Conservation (phyloP, 2,329 filamentous ascomycete species). For the Allantophomopsis cytisporea region DNA sequence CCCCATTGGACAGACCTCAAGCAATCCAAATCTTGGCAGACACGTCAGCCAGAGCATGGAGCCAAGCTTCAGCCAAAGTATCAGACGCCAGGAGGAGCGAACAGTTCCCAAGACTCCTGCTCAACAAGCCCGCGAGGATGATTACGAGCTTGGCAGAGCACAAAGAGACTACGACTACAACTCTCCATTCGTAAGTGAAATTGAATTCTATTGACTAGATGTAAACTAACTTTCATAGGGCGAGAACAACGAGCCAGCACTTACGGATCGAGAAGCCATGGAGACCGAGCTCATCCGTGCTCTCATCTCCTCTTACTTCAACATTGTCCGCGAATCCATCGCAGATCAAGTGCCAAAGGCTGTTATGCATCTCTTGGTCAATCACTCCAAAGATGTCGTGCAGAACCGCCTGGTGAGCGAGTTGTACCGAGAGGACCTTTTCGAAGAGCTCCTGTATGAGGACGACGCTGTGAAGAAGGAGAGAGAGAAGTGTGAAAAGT, state of each 20-base stretch:
- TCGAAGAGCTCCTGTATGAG: constrained; percentile 89
- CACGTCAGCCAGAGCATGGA: constrained; percentile 72
- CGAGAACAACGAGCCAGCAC: constrained; percentile 61
- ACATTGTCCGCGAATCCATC: constrained; percentile 97
- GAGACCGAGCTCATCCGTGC: constrained; percentile 96
- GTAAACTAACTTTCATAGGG: constrained; percentile 24
- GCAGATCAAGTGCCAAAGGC: constrained; percentile 97
- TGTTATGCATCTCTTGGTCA: constrained; percentile 96
- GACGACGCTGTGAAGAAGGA: constrained; percentile 96
- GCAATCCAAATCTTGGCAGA: constrained; percentile 26
- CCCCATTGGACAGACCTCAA: constrained; percentile 19
- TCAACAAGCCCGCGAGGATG: constrained; percentile 32
- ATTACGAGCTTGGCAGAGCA: constrained; percentile 17
- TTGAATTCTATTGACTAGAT: constrained; percentile 3
- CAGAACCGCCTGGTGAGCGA: constrained; percentile 94
- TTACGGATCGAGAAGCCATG: constrained; percentile 91
- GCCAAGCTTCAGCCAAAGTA: constrained; percentile 71
- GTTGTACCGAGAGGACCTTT: constrained; percentile 83
- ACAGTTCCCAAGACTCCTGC: constrained; percentile 25
- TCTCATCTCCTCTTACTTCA: constrained; percentile 96
- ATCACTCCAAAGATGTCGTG: constrained; percentile 95
- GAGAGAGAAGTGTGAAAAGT: constrained; percentile 94
- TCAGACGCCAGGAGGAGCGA: constrained; percentile 53
- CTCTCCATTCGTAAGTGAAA: constrained; percentile 30
- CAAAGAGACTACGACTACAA: constrained; percentile 24